Base-by-base conservation (phyloP, 2,329 filamentous ascomycete species). In the Aspergillus fumigatiaffinis region DNA sequence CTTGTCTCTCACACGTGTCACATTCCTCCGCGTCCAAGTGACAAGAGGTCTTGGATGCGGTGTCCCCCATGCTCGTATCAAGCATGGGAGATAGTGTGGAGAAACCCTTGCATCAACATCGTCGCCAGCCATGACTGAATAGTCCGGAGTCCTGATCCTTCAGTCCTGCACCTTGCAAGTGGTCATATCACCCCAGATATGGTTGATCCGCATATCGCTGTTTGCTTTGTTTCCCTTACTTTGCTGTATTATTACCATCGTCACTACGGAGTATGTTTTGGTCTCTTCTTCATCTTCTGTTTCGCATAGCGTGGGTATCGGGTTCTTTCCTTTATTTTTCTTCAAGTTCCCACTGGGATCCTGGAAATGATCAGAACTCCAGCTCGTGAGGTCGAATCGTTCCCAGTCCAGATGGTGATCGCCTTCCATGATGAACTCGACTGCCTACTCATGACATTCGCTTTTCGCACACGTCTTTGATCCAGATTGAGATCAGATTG, bases 271-370 rank as follows among this genome's bases (percentile, higher is more conserved):
- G 10, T 29, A 6, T 38, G 14, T n/a, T 53, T 50, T 26, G 44
- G 46, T 35, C 47, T 52, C 50, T 57, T 51, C 46, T 56, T 51
- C 51, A 52, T 54, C 57, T 51, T 44, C 51, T 52, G 32, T 61
- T 63, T 62, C 66, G 70, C 69, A 71, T 72, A 71, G 70, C 68
- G 70, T 71, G 68, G 67, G 63, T 61, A 56, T 51, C 51, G 56
- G 55, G 60, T 64, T 61, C 29, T 50, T 51, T 58, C 29, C 52
- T 38, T 52, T 32, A 10, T 51, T 42, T 55, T 50, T 26, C 53
- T 47, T 54, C 52, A 42, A 35, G 52, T 44, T 50, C 29, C 50
- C 41, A 54, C 42, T 49, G 23, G 23, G 23, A n/a, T 26, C 17
- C 3, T 26, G 32, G 32, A 38, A 38, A 17, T 14, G 14, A 38